phyloP scores from a whole-genome alignment of 1,139 yeast genomes.

The Protomyces arabidopsidicola region DNA sequence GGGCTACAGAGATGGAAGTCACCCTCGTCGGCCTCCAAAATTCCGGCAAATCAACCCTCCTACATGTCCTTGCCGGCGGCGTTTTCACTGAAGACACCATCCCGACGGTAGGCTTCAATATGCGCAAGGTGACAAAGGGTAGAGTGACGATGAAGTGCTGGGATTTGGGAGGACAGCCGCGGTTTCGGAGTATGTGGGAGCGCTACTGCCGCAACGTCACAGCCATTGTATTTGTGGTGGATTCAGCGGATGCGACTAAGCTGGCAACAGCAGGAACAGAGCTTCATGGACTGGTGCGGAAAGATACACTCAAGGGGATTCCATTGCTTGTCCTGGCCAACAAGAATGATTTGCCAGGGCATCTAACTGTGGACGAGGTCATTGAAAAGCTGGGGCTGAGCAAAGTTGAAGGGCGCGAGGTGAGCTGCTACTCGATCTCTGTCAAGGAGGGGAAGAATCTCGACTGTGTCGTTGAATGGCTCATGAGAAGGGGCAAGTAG shows the following conservation, averaged over 20 bases:
- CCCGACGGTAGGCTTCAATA: slow-evolving; percentile 44
- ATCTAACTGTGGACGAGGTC: slow-evolving; percentile 40
- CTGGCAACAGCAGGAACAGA: slow-evolving; percentile 39
- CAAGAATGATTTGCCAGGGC: slow-evolving; percentile 41
- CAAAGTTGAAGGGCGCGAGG: slow-evolving; percentile 39
- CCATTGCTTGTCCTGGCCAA: slow-evolving; percentile 43
- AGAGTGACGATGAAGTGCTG: slow-evolving; percentile 43
- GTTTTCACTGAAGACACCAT: slow-evolving; percentile 42
- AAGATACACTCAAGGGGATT: slow-evolving; percentile 40
- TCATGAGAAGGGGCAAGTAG: slow-evolving; percentile 29
- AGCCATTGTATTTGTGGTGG: slow-evolving; percentile 43
- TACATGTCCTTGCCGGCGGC: slow-evolving; percentile 41
- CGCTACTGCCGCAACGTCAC: slow-evolving; percentile 43
- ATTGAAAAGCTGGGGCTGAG: slow-evolving; percentile 39
- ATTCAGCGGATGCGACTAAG: slow-evolving; percentile 40
- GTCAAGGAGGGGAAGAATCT: slow-evolving; percentile 42
- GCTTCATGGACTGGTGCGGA: slow-evolving; percentile 38
- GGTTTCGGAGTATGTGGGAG: slow-evolving; percentile 45
- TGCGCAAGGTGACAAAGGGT: slow-evolving; percentile 42
- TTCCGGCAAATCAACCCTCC: slow-evolving; percentile 43
- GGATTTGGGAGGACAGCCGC: slow-evolving; percentile 45
- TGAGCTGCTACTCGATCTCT: slow-evolving; percentile 43
- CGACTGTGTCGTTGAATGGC: slow-evolving; percentile 42
- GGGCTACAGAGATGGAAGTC: slow-evolving; percentile 38
- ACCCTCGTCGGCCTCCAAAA: slow-evolving; percentile 44